Conservation (phyloP, 1,284 basidiomycete species). For the Leucoagaricus sp. region DNA sequence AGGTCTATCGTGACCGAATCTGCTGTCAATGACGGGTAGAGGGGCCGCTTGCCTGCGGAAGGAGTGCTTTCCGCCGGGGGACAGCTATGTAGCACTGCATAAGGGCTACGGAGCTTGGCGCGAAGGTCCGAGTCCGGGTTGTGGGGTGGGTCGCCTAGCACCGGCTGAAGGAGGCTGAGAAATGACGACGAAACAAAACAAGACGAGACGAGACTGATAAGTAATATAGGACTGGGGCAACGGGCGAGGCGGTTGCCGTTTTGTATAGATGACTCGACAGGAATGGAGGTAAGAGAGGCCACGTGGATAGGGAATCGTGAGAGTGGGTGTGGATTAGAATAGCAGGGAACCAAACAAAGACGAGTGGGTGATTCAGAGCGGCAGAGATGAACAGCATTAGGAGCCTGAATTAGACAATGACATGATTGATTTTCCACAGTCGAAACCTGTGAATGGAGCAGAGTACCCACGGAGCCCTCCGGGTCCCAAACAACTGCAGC, state of each 20-base stretch:
- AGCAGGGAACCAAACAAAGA: conserved; percentile 11
- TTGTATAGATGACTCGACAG: conserved; percentile 9
- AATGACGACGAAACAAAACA: neutral
- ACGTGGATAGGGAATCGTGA: conserved; percentile 12
- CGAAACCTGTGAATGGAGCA: neutral
- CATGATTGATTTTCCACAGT: conserved; percentile 13
- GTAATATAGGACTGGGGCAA: neutral
- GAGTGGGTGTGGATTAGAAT: conserved; percentile 5
- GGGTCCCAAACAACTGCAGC: neutral
- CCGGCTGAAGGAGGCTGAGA: neutral
- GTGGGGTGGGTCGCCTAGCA: neutral
- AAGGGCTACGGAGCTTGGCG: neutral
- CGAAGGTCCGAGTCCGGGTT: neutral
- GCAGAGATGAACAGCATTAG: conserved; percentile 10
- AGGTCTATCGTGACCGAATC: neutral
- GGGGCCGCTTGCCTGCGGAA: neutral
- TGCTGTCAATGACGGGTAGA: neutral
- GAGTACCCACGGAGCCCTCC: neutral
- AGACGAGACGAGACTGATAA: neutral
- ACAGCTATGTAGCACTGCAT: neutral
- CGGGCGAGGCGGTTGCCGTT: conserved; percentile 5
- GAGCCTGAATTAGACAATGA: conserved; percentile 6
- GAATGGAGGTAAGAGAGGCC: conserved; percentile 7
- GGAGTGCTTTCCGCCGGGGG: neutral
- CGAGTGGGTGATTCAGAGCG: conserved; percentile 10